Evolutionary conservation across 2,329 filamentous ascomycete genomes (phyloP).

Genomic region (Cadophora sp.): DNA sequence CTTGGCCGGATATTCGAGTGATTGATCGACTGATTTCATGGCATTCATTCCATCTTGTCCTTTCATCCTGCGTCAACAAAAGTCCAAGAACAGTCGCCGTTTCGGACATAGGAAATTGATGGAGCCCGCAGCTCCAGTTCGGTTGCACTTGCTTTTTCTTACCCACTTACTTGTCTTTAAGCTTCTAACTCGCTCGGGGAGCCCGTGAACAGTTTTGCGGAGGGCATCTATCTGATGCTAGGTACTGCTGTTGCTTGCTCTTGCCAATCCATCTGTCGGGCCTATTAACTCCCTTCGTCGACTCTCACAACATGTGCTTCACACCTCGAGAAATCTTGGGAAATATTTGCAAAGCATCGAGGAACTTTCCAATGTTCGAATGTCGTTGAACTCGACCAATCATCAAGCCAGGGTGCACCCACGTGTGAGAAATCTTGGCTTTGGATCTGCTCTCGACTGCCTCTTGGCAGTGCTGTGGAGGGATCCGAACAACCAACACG

Average conservation of each 20-base stretch:
- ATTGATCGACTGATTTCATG: too few species aligned
- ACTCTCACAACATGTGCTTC: not conserved
- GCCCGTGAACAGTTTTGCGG: not conserved
- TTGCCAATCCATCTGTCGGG: not conserved
- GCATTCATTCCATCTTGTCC: too few species aligned
- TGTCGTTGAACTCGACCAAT: constrained; percentile 20
- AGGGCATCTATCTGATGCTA: not conserved
- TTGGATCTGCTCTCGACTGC: not conserved
- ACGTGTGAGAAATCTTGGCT: constrained; percentile 16
- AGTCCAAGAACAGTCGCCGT: not conserved
- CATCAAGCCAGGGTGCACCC: not conserved
- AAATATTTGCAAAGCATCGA: not conserved
- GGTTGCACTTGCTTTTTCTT: too few species aligned
- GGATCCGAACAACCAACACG: not conserved
- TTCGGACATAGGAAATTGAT: not conserved
- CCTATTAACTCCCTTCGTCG: not conserved
- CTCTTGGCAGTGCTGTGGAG: not conserved
- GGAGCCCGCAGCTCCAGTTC: not conserved
- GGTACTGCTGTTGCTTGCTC: too few species aligned
- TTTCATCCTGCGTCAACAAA: too few species aligned
- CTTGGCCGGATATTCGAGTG: too few species aligned
- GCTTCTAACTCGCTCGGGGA: not conserved
- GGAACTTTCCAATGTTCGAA: not conserved
- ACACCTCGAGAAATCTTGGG: not conserved
- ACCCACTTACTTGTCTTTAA: not conserved